Base-by-base conservation (phyloP, 73 alveolate genomes). In the Stentor coeruleus region DNA sequence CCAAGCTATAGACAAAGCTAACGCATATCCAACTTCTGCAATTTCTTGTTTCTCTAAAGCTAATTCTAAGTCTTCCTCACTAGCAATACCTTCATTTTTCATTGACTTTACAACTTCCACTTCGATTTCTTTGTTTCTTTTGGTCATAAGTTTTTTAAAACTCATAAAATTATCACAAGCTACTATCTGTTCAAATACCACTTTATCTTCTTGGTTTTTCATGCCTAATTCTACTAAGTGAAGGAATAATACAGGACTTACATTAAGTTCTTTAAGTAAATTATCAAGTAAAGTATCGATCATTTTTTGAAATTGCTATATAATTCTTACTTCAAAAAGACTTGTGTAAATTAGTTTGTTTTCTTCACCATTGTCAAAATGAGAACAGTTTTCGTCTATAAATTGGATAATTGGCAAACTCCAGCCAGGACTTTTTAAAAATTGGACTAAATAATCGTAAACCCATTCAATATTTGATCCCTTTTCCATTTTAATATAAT, bases 341-440 rank as follows among this genome's bases (percentile, higher is more conserved):
- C 82, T 60, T 4, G 98, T 93, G 84, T 89, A 89, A 35, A 75
- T 60, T 42, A 95, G 83, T 87, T 93, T 95, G 85, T 95, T 95
- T 84, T 95, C 98, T 33, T 93, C 97, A 35, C 93, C 97, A 74
- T 86, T 89, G 80, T 95, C 99, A 82, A 95, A 95, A 35, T 92
- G 81, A 4, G 89, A 59, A 79, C 98, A 95, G 84, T 95, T 85
- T 81, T 95, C 96, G 2, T 81, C 87, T 33, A 92, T 82, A 86
- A 92, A 92, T 55, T 76, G 58, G 90, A 84, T 85, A 37, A 92
- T 82, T 11, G 97, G 97, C 0, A 87, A 77, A 72, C 84, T 92
- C 97, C 97, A 92, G 26, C 84, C 81, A 11, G 97, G 97, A 2
- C 89, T 59, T 74, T 85, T 77, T 60, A 92, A 72, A 81, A 85